These are phyloP conservation scores for Cubamyces lactineus DNA, from an alignment of 768 basidiomycete species.

Conservation along the genomic window DNA sequence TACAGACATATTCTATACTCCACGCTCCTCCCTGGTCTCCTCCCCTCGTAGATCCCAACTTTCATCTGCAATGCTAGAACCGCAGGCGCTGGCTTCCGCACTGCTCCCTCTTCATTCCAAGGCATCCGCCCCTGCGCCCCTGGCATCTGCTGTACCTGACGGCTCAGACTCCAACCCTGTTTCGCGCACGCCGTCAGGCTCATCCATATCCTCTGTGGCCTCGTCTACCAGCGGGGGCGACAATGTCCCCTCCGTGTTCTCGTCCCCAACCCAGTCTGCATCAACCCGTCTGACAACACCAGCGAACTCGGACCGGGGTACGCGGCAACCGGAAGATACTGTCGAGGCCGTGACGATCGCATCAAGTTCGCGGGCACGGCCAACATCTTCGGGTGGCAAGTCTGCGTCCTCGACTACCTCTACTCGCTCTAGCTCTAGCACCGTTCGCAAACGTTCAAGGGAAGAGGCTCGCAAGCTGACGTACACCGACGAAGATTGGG, in stretches of 20 bases:
- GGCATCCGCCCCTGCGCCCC: constrained; percentile 29
- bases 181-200: constrained; percentile 41
- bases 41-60: constrained; percentile 53
- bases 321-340: constrained; percentile 2
- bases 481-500: constrained; percentile 64
- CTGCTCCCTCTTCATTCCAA: constrained; percentile 32
- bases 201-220: constrained; percentile 39
- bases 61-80: constrained; percentile 38
- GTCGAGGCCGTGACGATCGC: constrained; percentile 30
- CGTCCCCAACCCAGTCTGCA: constrained; percentile 41
- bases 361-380: constrained; percentile 24
- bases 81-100: constrained; percentile 34
- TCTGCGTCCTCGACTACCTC: constrained; percentile 18
- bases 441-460: constrained; percentile 8
- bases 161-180: constrained; percentile 27
- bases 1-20: constrained; percentile 65
- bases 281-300: constrained; percentile 43
- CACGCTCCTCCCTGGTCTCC: constrained; percentile 41
- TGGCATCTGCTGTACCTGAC: constrained; percentile 19
- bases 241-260: constrained; percentile 39
- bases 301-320: constrained; percentile 29
- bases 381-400: constrained; percentile 12
- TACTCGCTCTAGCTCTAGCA: constrained; percentile 14
- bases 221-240: constrained; percentile 22
- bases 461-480: constrained; percentile 24